These are phyloP conservation scores for Aphanomyces astaci DNA, from an alignment of 352 stramenopile species.

Conservation along the genomic window DNA sequence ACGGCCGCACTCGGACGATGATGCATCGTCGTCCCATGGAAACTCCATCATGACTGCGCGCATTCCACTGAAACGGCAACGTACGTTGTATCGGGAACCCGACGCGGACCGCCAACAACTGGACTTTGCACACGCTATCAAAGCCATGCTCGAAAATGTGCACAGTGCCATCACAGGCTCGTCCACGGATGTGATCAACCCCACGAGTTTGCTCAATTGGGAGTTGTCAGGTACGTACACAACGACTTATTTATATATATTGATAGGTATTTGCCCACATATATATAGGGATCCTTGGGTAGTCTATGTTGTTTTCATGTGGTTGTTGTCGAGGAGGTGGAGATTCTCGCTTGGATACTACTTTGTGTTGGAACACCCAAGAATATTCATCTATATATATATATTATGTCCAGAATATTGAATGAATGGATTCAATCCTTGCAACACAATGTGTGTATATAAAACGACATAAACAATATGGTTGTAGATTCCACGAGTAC, in stretches of 20 bases:
- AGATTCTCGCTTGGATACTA: too few species aligned
- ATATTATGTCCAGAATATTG: too few species aligned
- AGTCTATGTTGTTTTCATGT: too few species aligned
- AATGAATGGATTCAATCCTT: too few species aligned
- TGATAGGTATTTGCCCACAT: too few species aligned
- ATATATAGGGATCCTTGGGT: too few species aligned
- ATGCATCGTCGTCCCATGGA: background rate
- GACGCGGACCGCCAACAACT: background rate
- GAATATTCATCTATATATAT: too few species aligned
- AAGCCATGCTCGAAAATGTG: slow-evolving; percentile 22
- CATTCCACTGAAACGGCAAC: slow-evolving; percentile 15
- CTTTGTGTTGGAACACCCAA: too few species aligned
- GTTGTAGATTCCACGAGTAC: slow-evolving; percentile 13
- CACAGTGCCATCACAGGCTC: slow-evolving; percentile 17
- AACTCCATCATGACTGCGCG: background rate
- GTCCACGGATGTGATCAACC: slow-evolving; percentile 9
- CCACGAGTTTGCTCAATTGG: background rate
- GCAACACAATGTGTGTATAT: too few species aligned
- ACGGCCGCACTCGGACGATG: slow-evolving; percentile 5
- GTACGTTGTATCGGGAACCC: slow-evolving; percentile 3
- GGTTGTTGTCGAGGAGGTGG: too few species aligned
- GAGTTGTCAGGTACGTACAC: background rate
- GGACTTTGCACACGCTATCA: slow-evolving; percentile 11
- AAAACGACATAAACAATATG: too few species aligned
- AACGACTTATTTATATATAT: too few species aligned